Evolutionary conservation across 768 basidiomycete genomes (phyloP), one percentile per base, ranked within the genome.

Genomic region (Kwoniella newhampshirensis): DNA sequence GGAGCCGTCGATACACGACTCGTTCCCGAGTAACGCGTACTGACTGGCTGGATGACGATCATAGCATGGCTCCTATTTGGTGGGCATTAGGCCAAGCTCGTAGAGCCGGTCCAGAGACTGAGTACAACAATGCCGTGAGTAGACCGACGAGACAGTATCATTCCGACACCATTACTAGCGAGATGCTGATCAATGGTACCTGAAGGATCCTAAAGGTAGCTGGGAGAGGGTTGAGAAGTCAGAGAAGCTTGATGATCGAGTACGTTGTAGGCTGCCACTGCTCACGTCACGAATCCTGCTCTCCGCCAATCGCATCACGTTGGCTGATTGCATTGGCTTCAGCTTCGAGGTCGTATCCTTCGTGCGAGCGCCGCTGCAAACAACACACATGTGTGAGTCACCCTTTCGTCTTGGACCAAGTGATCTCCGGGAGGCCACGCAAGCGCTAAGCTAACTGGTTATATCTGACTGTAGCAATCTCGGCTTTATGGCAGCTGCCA

Each of bases 341-440:
- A 66, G 64, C 49, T 66, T 2, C 49, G 50, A 32, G 58, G 58
- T 6, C 25, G 54, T 17, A 54, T 66, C 36, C 43, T 37, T 4
- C 41, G 66, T 25, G 66, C 66, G 11, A 58, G 58, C 27, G 59
- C 62, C 15, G 66, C 66, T 11, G 61, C 62, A 41, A 58, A 64
- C 28, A 68, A 68, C 54, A 53, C 44, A 18, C 52, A 58, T 42
- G 46, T 47, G 66, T 67, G 43, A 18, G 66, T 55, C n/a, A n/a
- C n/a, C n/a, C n/a, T n/a, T n/a, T n/a, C n/a, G n/a, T n/a, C n/a
- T n/a, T n/a, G n/a, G n/a, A n/a, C n/a, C n/a, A n/a, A n/a, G n/a
- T n/a, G n/a, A n/a, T n/a, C n/a, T n/a, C n/a, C n/a, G n/a, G n/a
- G n/a, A n/a, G n/a, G n/a, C n/a, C n/a, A n/a, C n/a, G n/a, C n/a